A percentile compares a stretch with the other conserved stretches of the same genome.
Evolutionary conservation across 2,329 filamentous ascomycete species (phyloP).

Genomic region (Colletotrichum kahawae): DNA sequence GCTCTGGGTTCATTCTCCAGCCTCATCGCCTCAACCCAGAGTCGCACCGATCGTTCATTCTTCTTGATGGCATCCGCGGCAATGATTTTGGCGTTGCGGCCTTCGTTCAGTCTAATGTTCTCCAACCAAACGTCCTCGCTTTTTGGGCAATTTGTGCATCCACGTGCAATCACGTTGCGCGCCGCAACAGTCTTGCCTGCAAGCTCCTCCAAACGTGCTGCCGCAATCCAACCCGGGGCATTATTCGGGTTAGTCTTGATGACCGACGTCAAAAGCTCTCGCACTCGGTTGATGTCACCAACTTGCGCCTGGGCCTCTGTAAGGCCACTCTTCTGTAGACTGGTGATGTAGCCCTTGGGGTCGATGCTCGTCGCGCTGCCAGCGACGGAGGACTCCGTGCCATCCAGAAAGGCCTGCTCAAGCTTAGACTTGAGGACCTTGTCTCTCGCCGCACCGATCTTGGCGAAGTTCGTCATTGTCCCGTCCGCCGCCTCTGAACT

Average conservation of each 20-base stretch:
- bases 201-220: constrained; percentile 88
- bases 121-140: constrained; percentile 97
- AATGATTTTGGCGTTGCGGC: constrained; percentile 93
- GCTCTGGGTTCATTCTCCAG: constrained; percentile 82
- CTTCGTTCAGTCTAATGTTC: constrained; percentile 91
- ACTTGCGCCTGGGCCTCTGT: constrained; percentile 83
- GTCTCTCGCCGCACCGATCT: constrained; percentile 94
- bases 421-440: constrained; percentile 95
- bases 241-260: constrained; percentile 97
- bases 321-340: constrained; percentile 80
- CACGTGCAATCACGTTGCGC: constrained; percentile 84
- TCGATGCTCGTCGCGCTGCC: constrained; percentile 93
- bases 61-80: constrained; percentile 91
- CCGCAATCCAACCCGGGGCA: constrained; percentile 93
- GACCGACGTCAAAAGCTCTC: constrained; percentile 91
- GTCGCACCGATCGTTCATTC: constrained; percentile 83
- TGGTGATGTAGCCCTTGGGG: constrained; percentile 94
- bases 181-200: constrained; percentile 92
- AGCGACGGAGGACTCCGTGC: constrained; percentile 64
- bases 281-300: constrained; percentile 92
- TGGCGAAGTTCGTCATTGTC: constrained; percentile 96
- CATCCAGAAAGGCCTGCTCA: constrained; percentile 81
- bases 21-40: constrained; percentile 97
- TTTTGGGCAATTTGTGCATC: constrained; percentile 89
- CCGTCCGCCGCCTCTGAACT: constrained; percentile 68